A percentile compares a stretch with the other conserved stretches of the same genome.
Conservation (phyloP, 192 early-diverging fungal genomes). For the Phlyctochytrium planicorne region DNA sequence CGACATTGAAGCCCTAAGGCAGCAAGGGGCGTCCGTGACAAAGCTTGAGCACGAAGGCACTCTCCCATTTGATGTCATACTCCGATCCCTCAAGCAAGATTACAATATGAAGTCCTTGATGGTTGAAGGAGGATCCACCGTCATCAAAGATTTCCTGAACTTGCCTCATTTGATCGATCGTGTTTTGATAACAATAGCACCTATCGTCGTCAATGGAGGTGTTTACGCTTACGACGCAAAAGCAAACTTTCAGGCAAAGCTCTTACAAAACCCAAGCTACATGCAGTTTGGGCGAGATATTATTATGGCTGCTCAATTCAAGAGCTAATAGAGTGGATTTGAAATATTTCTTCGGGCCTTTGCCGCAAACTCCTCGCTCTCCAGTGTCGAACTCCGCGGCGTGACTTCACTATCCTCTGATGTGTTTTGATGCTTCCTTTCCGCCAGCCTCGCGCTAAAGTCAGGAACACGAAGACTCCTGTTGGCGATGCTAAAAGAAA, state of each 20-base stretch:
- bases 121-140: slow-evolving; percentile 81
- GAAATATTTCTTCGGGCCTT: too few species aligned
- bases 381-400: too few species aligned
- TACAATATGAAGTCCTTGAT: slow-evolving; percentile 58
- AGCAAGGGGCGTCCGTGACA: background rate
- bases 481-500: too few species aligned
- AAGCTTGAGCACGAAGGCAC: background rate
- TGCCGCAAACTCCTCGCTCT: too few species aligned
- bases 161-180: slow-evolving; percentile 37
- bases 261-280: slow-evolving; percentile 28
- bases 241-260: background rate
- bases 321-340: background rate
- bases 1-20: background rate
- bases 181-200: slow-evolving; percentile 72
- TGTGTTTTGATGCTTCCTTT: too few species aligned
- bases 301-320: slow-evolving; percentile 35
- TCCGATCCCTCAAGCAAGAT: slow-evolving; percentile 7
- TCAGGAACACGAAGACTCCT: too few species aligned
- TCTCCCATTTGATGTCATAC: background rate
- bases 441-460: too few species aligned
- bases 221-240: slow-evolving; percentile 35
- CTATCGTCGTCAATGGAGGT: slow-evolving; percentile 62
- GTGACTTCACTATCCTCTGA: too few species aligned
- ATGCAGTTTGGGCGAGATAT: slow-evolving; percentile 57
- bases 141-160: slow-evolving; percentile 68